Conservation (phyloP, 805 yeast genomes). For the Suhomyces sp. region DNA sequence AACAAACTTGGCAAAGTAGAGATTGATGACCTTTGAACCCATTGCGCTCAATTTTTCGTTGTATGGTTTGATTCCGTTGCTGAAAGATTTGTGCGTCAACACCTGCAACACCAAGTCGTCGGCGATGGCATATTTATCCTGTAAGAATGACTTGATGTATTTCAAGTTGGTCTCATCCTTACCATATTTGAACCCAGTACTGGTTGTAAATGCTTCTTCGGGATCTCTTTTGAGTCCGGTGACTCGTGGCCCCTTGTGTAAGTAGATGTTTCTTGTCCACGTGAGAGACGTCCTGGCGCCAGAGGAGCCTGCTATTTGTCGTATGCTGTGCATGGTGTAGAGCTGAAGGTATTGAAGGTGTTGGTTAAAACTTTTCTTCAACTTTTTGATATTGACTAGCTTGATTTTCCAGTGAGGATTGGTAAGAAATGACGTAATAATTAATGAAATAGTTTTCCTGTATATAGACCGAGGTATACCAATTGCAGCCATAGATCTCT, state of each 20-base stretch:
- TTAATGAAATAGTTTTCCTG: no score
- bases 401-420: no score
- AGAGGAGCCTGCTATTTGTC: constrained; percentile 10
- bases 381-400: no score
- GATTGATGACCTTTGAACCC: constrained; percentile 64
- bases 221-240: constrained; percentile 75
- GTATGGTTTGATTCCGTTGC: constrained; percentile 85
- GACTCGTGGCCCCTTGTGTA: constrained; percentile 56
- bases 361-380: not conserved
- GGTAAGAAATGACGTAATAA: no score
- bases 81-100: constrained; percentile 91
- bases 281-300: constrained; percentile 6
- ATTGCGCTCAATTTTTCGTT: constrained; percentile 79
- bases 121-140: constrained; percentile 50
- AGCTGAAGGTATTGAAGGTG: not conserved
- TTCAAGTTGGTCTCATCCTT: constrained; percentile 47
- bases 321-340: constrained; percentile 10
- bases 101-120: constrained; percentile 71
- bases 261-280: constrained; percentile 29
- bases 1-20: constrained; percentile 45
- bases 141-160: constrained; percentile 49
- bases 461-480: no score
- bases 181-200: constrained; percentile 50
- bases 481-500: no score
- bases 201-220: constrained; percentile 41